Evolutionary conservation across 345 rosid species (phyloP).

Genomic region (Citrus cavaleriei): DNA sequence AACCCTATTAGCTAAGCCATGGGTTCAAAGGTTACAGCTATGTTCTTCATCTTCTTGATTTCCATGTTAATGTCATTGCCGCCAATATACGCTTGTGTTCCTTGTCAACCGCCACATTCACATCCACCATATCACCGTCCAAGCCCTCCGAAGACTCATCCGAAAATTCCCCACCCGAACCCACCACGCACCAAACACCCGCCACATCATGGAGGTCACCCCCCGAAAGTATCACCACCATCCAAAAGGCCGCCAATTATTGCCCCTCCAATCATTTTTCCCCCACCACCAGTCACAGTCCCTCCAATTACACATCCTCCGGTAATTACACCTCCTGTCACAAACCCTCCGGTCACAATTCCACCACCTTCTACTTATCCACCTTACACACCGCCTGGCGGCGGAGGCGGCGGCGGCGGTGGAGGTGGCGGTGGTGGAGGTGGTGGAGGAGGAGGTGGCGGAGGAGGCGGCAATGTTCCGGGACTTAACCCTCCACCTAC

Average conservation of each 20-base stretch:
- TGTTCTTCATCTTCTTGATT: constrained; percentile 45
- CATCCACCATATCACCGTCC: constrained; percentile 27
- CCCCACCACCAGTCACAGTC: constrained; percentile 36
- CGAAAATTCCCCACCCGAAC: constrained; percentile 31
- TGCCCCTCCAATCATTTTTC: constrained; percentile 38
- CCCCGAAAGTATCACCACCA: constrained; percentile 33
- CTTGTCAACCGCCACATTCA: constrained; percentile 45
- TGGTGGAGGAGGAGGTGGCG: neutral
- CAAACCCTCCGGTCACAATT: constrained; percentile 23
- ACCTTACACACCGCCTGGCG: constrained; percentile 31
- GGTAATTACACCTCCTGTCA: constrained; percentile 29
- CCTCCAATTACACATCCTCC: constrained; percentile 46
- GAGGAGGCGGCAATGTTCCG: constrained; percentile 41
- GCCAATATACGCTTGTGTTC: constrained; percentile 52
- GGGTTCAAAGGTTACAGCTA: constrained; percentile 39
- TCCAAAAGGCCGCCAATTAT: constrained; percentile 32
- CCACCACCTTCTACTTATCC: constrained; percentile 57
- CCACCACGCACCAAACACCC: constrained; percentile 45
- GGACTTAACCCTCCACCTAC: constrained; percentile 26
- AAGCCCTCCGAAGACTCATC: constrained; percentile 17
- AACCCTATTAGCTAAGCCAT: constrained; percentile 28
- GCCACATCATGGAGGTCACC: constrained; percentile 49
- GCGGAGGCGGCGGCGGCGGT: constrained; percentile 15
- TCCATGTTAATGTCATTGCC: constrained; percentile 48
- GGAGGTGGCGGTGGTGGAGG: constrained; percentile 24